Base-by-base conservation (phyloP, 441 rosid species). In the Syzygium malaccense region DNA sequence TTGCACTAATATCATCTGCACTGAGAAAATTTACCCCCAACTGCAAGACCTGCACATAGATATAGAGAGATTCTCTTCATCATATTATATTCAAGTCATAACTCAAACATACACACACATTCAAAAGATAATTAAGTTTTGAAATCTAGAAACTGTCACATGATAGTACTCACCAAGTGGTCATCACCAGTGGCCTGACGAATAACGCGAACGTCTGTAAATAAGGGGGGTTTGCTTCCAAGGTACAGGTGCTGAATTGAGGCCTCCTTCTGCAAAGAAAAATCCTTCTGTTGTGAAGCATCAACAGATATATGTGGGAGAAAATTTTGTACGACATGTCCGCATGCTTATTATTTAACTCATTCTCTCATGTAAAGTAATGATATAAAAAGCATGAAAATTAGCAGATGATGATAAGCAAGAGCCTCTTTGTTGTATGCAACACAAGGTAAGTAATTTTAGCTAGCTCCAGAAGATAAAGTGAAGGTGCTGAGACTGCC, bases 161-260 rank as follows among this genome's bases (percentile, higher is more conserved):
- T 80, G 84, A 53, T 75, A 75, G 41, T 41, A 41, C 83, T n/a
- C 53, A 75, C 83, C 83, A 75, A 75, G n/a, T 75, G 83, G 51
- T 75, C 83, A 75, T 75, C 83, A 75, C 13, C 83, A 41, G n/a
- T 6, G 10, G 51, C 8, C 51, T 86, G 88, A n/a, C 26, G 88
- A 86, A 86, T 85, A 83, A 89, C 90, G 3, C 86, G 87, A 56
- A 89, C 55, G 9, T 89, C 90, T 23, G 90, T 89, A 71, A 89
- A 58, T 51, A 86, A 32, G 8, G 90, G 90, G n/a, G 88, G 88
- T 86, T 79, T 86, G 57, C 90, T 89, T 58, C 90, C 90, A 86
- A 89, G 60, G 86, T 86, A 89, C 45, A 89, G 68, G 88, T 86
- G 88, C 86, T 90, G 97, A 87, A 98, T 94, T 87, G 91, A 28